Evolutionary conservation across 352 stramenopile genomes (phyloP).

Genomic region (Pythium pyrilobum): DNA sequence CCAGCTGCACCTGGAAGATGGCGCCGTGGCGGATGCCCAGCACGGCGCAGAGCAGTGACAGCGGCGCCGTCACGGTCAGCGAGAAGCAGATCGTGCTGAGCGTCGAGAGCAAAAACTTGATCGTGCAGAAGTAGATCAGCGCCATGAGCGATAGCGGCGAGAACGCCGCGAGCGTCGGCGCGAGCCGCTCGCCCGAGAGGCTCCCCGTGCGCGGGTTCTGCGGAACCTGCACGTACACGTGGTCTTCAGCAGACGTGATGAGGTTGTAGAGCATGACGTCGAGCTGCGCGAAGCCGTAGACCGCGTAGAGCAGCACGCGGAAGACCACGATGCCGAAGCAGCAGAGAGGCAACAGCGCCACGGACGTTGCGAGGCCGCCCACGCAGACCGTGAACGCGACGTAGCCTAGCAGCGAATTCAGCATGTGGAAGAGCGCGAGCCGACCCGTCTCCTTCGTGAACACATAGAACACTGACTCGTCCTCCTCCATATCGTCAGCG

Average conservation of each 20-base stretch:
- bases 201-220: slow-evolving; percentile 16
- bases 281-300: slow-evolving; percentile 24
- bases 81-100: slow-evolving; percentile 30
- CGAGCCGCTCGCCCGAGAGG: slow-evolving; percentile 33
- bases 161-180: slow-evolving; percentile 41
- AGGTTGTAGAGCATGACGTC: slow-evolving; percentile 25
- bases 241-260: slow-evolving; percentile 22
- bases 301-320: slow-evolving; percentile 27
- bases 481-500: too few species aligned
- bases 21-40: slow-evolving; percentile 15
- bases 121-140: slow-evolving; percentile 58
- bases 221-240: slow-evolving; percentile 31
- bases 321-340: slow-evolving; percentile 51
- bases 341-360: slow-evolving; percentile 48
- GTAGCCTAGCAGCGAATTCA: slow-evolving; percentile 49
- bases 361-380: slow-evolving; percentile 1
- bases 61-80: slow-evolving; percentile 25
- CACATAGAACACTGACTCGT: too few species aligned
- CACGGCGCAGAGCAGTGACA: slow-evolving; percentile 26
- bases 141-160: slow-evolving; percentile 60
- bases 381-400: slow-evolving; percentile 33
- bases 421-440: too few species aligned
- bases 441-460: slow-evolving; percentile 45
- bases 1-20: slow-evolving; percentile 20
- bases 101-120: slow-evolving; percentile 47